Percentiles rank a stretch among this genome's conserved stretches.
These are phyloP conservation scores for Aspergillus cejpii DNA, from an alignment of 2,329 filamentous ascomycete genomes.

Conservation along the genomic window DNA sequence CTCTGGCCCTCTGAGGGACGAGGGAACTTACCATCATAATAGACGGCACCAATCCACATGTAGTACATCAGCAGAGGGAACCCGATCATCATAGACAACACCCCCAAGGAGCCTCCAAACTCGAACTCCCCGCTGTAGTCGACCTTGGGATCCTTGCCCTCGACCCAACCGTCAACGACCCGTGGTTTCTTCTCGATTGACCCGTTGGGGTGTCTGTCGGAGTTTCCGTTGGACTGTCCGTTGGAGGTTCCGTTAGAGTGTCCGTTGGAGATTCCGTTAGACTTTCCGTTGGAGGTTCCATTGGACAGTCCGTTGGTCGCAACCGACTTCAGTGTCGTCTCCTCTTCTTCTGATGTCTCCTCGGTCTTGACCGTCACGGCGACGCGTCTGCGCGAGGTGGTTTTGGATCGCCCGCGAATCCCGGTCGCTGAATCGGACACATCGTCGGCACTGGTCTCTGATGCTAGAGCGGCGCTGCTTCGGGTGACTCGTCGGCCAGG, in stretches of 20 bases:
- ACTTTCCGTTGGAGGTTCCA: conserved; percentile 15
- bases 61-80: conserved; percentile 98
- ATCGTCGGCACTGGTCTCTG: conserved; percentile 29
- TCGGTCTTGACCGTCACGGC: conserved; percentile 26
- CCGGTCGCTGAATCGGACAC: conserved; percentile 23
- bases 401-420: conserved; percentile 18
- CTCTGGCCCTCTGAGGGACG: conserved; percentile 59
- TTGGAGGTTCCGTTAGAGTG: too few relatives aligned
- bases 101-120: conserved; percentile 81
- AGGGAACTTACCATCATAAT: conserved; percentile 81
- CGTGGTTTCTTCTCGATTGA: conserved; percentile 22
- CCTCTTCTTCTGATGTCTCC: conserved; percentile 19
- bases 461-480: conserved; percentile 34
- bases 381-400: conserved; percentile 27
- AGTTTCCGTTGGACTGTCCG: conserved; percentile 15
- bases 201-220: conserved; percentile 17
- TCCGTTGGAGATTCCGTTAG: conserved; percentile 18
- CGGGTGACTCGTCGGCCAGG: conserved; percentile 43
- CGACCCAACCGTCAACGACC: conserved; percentile 38
- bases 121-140: conserved; percentile 56
- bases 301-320: conserved; percentile 18
- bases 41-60: conserved; percentile 95
- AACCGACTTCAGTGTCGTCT: conserved; percentile 7
- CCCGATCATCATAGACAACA: conserved; percentile 75
- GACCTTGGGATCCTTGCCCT: conserved; percentile 39